Percentiles rank a stretch among this genome's conserved stretches.
phyloP scores from a whole-genome alignment of 2,329 filamentous ascomycete genomes.

The Microsporum ferrugineum region DNA sequence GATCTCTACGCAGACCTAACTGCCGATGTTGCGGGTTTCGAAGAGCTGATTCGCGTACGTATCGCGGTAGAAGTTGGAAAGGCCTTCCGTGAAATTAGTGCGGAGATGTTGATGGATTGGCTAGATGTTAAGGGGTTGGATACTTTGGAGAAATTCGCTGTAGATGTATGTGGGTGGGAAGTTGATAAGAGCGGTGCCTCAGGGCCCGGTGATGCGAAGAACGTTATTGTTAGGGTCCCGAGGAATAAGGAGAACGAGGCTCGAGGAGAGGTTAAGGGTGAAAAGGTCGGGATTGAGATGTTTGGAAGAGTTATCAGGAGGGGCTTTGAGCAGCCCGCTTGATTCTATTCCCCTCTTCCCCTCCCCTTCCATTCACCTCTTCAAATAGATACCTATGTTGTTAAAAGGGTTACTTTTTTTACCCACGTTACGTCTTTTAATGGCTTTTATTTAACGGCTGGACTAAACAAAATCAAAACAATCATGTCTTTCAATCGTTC shows the following conservation, averaged over 20 bases:
- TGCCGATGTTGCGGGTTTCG: constrained; percentile 87
- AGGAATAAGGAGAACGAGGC: constrained; percentile 96
- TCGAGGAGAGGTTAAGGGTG: constrained; percentile 85
- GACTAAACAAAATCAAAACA: neutral
- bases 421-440: neutral
- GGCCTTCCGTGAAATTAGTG: constrained; percentile 61
- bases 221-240: constrained; percentile 58
- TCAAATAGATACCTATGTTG: neutral
- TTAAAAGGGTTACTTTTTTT: neutral
- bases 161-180: constrained; percentile 77
- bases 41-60: constrained; percentile 80
- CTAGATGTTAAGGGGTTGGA: constrained; percentile 56
- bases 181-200: constrained; percentile 49
- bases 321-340: constrained; percentile 73
- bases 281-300: constrained; percentile 60
- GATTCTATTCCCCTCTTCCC: constrained; percentile 14
- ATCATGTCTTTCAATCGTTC: neutral
- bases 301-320: constrained; percentile 59
- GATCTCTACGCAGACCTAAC: constrained; percentile 93
- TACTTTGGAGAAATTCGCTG: constrained; percentile 63
- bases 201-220: constrained; percentile 16
- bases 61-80: constrained; percentile 82
- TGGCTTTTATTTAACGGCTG: constrained; percentile 5
- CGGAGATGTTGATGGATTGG: constrained; percentile 61
- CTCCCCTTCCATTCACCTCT: neutral